Conservation (phyloP, 768 basidiomycete species). For the Tulasnella sp. region DNA sequence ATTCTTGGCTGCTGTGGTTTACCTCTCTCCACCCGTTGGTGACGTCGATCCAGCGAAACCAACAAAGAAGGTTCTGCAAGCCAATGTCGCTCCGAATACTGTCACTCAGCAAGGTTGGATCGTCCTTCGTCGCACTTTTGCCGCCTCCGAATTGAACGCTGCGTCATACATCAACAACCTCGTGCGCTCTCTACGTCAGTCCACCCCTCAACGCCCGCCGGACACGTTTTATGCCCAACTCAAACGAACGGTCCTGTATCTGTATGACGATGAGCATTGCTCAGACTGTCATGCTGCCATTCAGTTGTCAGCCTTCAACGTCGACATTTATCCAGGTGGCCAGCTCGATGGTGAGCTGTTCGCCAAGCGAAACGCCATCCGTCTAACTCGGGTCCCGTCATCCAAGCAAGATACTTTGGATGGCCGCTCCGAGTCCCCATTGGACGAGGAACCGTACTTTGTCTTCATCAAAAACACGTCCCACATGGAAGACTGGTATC, state of each 20-base stretch:
- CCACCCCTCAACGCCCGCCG: slow-evolving; percentile 64
- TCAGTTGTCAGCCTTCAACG: slow-evolving; percentile 66
- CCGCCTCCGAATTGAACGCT: slow-evolving; percentile 43
- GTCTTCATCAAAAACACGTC: slow-evolving; percentile 78
- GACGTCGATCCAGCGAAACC: slow-evolving; percentile 35
- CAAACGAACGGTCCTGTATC: slow-evolving; percentile 80
- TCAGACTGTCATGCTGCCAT: slow-evolving; percentile 85
- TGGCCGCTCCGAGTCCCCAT: slow-evolving; percentile 26
- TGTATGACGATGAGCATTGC: slow-evolving; percentile 89
- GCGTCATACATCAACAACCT: slow-evolving; percentile 58
- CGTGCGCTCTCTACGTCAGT: slow-evolving; percentile 46
- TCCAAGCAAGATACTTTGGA: slow-evolving; percentile 21
- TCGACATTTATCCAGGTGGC: slow-evolving; percentile 46
- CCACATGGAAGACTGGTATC: slow-evolving; percentile 97
- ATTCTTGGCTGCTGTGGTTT: slow-evolving; percentile 49
- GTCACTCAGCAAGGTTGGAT: slow-evolving; percentile 54
- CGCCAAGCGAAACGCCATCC: slow-evolving; percentile 75
- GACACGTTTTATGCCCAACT: slow-evolving; percentile 89
- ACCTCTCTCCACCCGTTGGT: slow-evolving; percentile 75
- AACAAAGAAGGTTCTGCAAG: slow-evolving; percentile 24
- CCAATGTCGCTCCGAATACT: slow-evolving; percentile 14
- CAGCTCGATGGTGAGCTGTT: slow-evolving; percentile 80
- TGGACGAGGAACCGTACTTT: slow-evolving; percentile 65
- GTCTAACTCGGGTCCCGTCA: no score
- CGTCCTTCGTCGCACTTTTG: slow-evolving; percentile 66